Evolutionary conservation across 2,329 filamentous ascomycete genomes (phyloP).

Genomic region (Macroventuria anomochaeta): DNA sequence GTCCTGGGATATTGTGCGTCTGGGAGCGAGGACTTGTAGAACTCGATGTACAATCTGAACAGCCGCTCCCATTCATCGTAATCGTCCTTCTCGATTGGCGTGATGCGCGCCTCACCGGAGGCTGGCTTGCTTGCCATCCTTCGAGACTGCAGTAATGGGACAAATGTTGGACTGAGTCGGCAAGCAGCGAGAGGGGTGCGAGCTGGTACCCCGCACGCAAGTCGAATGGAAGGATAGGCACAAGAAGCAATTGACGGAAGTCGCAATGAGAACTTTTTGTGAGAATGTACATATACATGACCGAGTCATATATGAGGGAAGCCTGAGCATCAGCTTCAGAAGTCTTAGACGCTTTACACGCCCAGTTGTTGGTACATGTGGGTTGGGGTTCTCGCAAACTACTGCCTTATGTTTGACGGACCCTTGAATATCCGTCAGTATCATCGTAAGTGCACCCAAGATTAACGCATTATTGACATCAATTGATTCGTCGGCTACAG

Average conservation of each 20-base stretch:
- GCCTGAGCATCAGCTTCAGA: neutral
- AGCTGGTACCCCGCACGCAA: neutral
- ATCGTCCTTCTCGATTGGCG: slow-evolving; percentile 3
- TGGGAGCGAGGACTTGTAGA: slow-evolving; percentile 20
- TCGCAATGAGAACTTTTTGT: neutral
- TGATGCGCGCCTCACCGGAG: neutral
- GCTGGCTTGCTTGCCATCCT: neutral
- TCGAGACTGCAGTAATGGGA: neutral
- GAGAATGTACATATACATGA: neutral
- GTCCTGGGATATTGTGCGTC: slow-evolving; percentile 16
- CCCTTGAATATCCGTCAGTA: slow-evolving; percentile 7
- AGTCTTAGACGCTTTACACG: slow-evolving; percentile 2
- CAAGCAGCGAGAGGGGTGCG: neutral
- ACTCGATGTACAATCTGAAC: slow-evolving; percentile 17
- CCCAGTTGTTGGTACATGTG: neutral
- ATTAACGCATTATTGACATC: no score
- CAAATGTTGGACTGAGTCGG: neutral
- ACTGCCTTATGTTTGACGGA: neutral
- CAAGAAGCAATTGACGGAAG: neutral
- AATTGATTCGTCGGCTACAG: no score
- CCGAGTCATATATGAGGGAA: neutral
- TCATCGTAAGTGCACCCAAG: neutral
- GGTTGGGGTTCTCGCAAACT: slow-evolving; percentile 5
- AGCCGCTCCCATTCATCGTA: slow-evolving; percentile 16
- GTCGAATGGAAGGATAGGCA: neutral